Base-by-base conservation (phyloP, 371 early-diverging fungal species). In the Aphelidium insulamus region DNA sequence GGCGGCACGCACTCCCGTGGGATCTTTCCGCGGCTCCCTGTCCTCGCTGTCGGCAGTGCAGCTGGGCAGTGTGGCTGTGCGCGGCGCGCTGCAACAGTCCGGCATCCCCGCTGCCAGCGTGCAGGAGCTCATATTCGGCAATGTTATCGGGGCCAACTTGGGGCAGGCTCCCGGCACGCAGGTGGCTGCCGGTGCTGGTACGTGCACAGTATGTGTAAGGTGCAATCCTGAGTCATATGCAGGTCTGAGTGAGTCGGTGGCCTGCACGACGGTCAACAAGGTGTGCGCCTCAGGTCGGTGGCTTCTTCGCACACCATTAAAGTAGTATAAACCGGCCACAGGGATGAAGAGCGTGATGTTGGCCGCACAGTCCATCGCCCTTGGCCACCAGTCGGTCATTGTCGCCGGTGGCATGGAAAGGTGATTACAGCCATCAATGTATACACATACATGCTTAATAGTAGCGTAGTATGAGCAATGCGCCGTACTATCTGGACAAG, bases 401-500 rank as follows among this genome's bases (percentile, higher is more conserved):
- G 55, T 87, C 12, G 84, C 85, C 26, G 94, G 91, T 41, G 91
- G 94, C 30, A 84, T 78, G 79, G 91, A 94, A 49, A 77, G 77
- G n/a, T n/a, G n/a, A n/a, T n/a, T n/a, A n/a, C n/a, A n/a, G n/a
- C n/a, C n/a, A n/a, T n/a, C n/a, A n/a, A n/a, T n/a, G n/a, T n/a
- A n/a, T n/a, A n/a, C n/a, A n/a, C n/a, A n/a, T n/a, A n/a, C n/a
- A n/a, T n/a, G n/a, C n/a, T n/a, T n/a, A n/a, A n/a, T n/a, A n/a
- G n/a, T n/a, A n/a, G n/a, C n/a, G n/a, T n/a, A n/a, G n/a, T n/a
- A 98, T 98, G 98, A 70, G 74, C 54, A 91, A 91, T 52, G 71
- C 72, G 9, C 94, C 94, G 10, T 88, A 79, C 65, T 90, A 83
- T 50, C 50, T 79, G 21, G 80, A 82, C 46, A 69, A 68, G 48